phyloP scores from a whole-genome alignment of 2,329 filamentous ascomycete species.

The Fusarium sp. region DNA sequence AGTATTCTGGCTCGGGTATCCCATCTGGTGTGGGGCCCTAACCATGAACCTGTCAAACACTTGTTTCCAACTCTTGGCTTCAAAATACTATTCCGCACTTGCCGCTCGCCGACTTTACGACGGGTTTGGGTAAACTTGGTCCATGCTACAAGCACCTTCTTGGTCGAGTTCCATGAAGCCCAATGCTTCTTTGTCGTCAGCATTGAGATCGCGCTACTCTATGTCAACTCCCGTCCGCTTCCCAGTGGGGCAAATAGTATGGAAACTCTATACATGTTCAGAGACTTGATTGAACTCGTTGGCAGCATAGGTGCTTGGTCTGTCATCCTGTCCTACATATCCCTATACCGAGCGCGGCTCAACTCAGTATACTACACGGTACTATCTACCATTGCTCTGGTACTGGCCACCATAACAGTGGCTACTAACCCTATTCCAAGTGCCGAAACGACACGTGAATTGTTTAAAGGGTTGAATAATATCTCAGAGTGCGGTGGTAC shows the following conservation, averaged over 20 bases:
- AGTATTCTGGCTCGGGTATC: too few relatives aligned
- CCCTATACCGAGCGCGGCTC: conserved; percentile 2
- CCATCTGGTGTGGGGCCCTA: too few relatives aligned
- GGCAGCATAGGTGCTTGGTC: conserved; percentile 20
- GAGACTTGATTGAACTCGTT: neutral
- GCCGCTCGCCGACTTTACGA: neutral
- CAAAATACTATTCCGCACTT: neutral
- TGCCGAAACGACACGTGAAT: neutral
- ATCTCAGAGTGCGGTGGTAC: conserved; percentile 7
- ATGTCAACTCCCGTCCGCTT: neutral
- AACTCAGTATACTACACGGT: conserved; percentile 4
- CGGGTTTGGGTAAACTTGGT: neutral
- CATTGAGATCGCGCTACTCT: conserved; percentile 7
- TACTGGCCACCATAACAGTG: neutral
- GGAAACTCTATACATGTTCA: conserved; percentile 12
- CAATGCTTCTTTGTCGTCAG: conserved; percentile 23
- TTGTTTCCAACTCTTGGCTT: rapidly evolving
- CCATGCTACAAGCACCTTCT: conserved; percentile 11
- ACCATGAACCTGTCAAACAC: too few relatives aligned
- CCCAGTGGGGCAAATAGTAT: conserved; percentile 8
- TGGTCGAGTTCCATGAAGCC: conserved; percentile 27
- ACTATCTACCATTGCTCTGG: neutral
- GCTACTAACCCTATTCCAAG: neutral
- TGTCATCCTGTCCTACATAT: neutral
- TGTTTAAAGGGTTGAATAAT: neutral